Evolutionary conservation across 805 yeast species (phyloP), one percentile per base, ranked within the genome.

Genomic region (Monosporozyma solicola): DNA sequence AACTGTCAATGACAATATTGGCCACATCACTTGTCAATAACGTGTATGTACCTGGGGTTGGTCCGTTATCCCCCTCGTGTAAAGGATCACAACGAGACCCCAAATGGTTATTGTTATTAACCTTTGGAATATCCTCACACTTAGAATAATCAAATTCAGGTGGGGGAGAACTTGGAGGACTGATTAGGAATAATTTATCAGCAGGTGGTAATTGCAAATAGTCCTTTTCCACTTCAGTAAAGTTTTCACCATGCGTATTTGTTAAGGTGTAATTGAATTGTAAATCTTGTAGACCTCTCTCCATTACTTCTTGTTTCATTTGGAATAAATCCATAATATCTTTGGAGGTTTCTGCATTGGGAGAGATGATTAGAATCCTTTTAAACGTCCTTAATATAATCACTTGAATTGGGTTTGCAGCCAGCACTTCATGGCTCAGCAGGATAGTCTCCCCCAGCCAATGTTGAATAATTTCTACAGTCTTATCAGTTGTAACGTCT

Each of bases 131-230:
- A 31, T 70, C 76, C 53, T 73, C 77, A 27, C 65, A 63, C 41
- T 60, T 61, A 13, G 69, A 61, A 54, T 66, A 73, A 52, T 72
- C 70, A 52, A 73, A 73, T 24, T 60, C 76, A 3, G 72, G 70
- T 5, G 76, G 75, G 1, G 76, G 76, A 3, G 76, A 72, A 5
- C 69, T 62, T 16, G 76, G 76, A 6, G 77, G 77, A 0, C 76
- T 72, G 5, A 73, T 68, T 45, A 73, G 54, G 55, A 73, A 73
- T 64, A 70, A 54, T 49, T 67, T 61, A 7, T 64, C 59, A 43
- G 65, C 57, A 45, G 60, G 57, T 9, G 77, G 77, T 10, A 73
- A 59, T 47, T 65, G 46, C 15, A 73, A 55, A 49, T 66, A 67
- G 29, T 60, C 54, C 49, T 52, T 57, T 9, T 43, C 39, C n/a